These are phyloP conservation scores for Limtongia smithiae DNA, from an alignment of 805 yeast genomes.

Conservation along the genomic window DNA sequence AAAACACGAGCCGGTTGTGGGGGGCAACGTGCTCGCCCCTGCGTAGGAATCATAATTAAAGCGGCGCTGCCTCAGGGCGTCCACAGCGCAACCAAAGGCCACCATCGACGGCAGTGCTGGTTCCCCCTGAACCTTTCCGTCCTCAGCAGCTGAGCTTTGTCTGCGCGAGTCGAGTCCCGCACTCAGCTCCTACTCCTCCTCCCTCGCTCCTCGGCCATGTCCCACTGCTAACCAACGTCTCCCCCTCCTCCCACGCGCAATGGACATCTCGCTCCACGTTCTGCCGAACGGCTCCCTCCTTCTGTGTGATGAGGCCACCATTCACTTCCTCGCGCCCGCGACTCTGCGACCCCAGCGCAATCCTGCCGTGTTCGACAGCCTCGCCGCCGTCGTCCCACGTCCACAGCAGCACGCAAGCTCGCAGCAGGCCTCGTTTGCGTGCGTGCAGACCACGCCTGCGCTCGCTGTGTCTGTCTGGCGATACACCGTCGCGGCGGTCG, in stretches of 20 bases:
- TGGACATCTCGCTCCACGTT: slow-evolving; percentile 20
- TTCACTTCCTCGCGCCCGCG: slow-evolving; percentile 23
- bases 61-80: no score
- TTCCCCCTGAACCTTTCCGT: no score
- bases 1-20: no score
- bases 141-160: no score
- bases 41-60: no score
- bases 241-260: neutral
- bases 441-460: slow-evolving; percentile 18
- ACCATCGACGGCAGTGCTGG: no score
- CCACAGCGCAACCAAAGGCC: no score
- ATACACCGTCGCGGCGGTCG: slow-evolving; percentile 8
- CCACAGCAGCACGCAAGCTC: neutral
- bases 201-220: no score
- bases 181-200: no score
- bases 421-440: slow-evolving; percentile 14
- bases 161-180: no score
- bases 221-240: neutral
- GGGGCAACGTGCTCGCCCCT: no score
- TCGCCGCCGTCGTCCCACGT: slow-evolving; percentile 17
- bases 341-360: slow-evolving; percentile 22
- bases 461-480: slow-evolving; percentile 22
- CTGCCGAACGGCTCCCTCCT: slow-evolving; percentile 22
- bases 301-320: slow-evolving; percentile 21
- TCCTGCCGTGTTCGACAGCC: slow-evolving; percentile 24